Base-by-base conservation (phyloP, 2,329 filamentous ascomycete species). In the Huntiella savannae region DNA sequence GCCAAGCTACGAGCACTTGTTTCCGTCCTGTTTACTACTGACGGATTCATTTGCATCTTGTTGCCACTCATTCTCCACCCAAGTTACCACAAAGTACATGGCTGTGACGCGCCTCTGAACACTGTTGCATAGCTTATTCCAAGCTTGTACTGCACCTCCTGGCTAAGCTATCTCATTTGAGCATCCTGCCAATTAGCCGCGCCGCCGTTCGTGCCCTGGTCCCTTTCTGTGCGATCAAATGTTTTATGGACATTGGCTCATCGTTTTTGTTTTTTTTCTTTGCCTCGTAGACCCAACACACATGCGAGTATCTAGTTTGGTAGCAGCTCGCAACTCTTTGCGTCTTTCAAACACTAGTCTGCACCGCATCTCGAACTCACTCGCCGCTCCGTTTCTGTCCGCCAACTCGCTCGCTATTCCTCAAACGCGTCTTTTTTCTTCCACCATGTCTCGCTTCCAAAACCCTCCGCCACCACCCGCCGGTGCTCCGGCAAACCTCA, bases 401-500 rank as follows among this genome's bases (percentile, higher is more conserved):
- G 33, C 19, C 43, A 39, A 39, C 19, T 10, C n/a, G 11, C 6
- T 33, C 12, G 15, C 40, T 4, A 13, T 35, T 19, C 28, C 40
- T 19, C 39, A 19, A 15, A 38, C 35, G 32, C 43, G 43, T 39
- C 19, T 40, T n/a, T 50, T 50, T 35, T 50, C 48, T 16, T 40
- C 48, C 13, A 45, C 48, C 16, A 47, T 47, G 40, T 47, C 33
- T 19, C 40, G 40, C 22, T 43, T 41, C 34, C 42, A 42, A 19
- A 43, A 38, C 40, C 49, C 36, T 11, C 32, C 38, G 10, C 40
- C 36, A 38, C 19, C 33, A 19, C 28, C 39, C n/a, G 28, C 34
- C 40, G 15, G 16, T 41, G 48, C 35, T 17, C 16, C 41, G 37
- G 13, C 61, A 15, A 57, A 54, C 42, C 73, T 83, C 56, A 73